Evolutionary conservation across 2,329 filamentous ascomycete species (phyloP).

Genomic region (Cercospora sp.): DNA sequence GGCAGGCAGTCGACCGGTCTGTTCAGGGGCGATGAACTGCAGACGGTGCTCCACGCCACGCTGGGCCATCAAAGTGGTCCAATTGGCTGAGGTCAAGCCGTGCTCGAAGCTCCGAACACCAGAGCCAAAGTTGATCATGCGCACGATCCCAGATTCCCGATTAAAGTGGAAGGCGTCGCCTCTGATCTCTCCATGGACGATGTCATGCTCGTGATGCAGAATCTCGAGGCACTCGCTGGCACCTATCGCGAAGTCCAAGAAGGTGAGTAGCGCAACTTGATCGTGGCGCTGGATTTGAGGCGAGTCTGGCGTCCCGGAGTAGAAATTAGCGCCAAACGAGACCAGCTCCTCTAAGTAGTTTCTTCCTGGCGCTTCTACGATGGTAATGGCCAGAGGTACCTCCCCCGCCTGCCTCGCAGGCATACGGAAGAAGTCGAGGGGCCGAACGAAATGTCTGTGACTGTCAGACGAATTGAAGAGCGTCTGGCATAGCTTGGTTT

Average conservation of each 20-base stretch:
- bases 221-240: constrained; percentile 83
- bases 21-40: constrained; percentile 89
- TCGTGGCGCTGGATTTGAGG: constrained; percentile 22
- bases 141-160: constrained; percentile 67
- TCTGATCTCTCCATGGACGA: constrained; percentile 87
- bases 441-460: constrained; percentile 73
- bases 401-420: constrained; percentile 68
- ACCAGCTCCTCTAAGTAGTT: constrained; percentile 72
- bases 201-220: constrained; percentile 82
- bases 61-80: constrained; percentile 80
- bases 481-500: constrained; percentile 78
- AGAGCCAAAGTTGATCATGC: constrained; percentile 81
- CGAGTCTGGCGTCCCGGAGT: constrained; percentile 35
- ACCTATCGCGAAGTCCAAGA: constrained; percentile 89
- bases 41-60: constrained; percentile 85
- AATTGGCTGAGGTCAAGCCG: constrained; percentile 78
- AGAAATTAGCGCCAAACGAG: constrained; percentile 68
- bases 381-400: constrained; percentile 70
- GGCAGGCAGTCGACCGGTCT: constrained; percentile 87
- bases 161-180: constrained; percentile 91
- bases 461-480: constrained; percentile 58
- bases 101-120: constrained; percentile 88
- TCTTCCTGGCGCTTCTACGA: constrained; percentile 75
- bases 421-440: constrained; percentile 75
- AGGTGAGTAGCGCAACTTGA: constrained; percentile 61